Evolutionary conservation across 352 stramenopile genomes (phyloP).

Genomic region (Phytopythium boreale): DNA sequence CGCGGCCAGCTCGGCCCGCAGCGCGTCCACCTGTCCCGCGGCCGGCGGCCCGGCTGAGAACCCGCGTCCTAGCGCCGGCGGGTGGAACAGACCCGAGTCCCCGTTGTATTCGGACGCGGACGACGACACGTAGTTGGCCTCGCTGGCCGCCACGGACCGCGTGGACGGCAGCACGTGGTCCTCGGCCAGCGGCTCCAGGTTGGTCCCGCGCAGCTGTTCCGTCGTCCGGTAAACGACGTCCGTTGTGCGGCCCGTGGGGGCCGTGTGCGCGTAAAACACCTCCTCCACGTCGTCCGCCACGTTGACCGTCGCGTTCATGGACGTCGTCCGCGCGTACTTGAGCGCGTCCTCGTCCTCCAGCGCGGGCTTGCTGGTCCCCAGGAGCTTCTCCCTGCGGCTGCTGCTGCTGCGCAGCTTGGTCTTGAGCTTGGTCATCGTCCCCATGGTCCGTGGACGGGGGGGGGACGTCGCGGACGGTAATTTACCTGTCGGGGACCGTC

Average conservation of each 20-base stretch:
- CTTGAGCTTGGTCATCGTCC: constrained; percentile 66
- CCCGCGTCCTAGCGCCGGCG: neutral
- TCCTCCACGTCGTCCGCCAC: constrained; percentile 74
- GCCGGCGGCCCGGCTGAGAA: neutral
- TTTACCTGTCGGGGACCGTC: neutral
- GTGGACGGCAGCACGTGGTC: constrained; percentile 38
- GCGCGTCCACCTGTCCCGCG: constrained; percentile 20
- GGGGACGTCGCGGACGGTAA: neutral
- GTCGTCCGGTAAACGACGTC: constrained; percentile 52
- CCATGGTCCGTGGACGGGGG: constrained; percentile 16
- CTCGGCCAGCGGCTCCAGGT: constrained; percentile 55
- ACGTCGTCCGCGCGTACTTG: constrained; percentile 29
- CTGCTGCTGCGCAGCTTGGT: constrained; percentile 46
- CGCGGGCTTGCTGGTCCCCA: constrained; percentile 47
- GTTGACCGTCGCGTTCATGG: constrained; percentile 26
- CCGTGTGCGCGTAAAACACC: constrained; percentile 39
- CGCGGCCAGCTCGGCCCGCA: constrained; percentile 51
- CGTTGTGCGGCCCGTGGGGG: constrained; percentile 22
- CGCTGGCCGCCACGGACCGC: constrained; percentile 22
- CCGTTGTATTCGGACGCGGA: constrained; percentile 21
- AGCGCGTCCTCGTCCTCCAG: constrained; percentile 33
- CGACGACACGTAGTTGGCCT: constrained; percentile 33
- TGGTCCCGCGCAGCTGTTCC: constrained; percentile 49
- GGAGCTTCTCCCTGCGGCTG: constrained; percentile 33
- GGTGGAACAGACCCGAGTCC: constrained; percentile 9